phyloP scores from a whole-genome alignment of 352 stramenopile species.

The Saprolegnia parasitica region DNA sequence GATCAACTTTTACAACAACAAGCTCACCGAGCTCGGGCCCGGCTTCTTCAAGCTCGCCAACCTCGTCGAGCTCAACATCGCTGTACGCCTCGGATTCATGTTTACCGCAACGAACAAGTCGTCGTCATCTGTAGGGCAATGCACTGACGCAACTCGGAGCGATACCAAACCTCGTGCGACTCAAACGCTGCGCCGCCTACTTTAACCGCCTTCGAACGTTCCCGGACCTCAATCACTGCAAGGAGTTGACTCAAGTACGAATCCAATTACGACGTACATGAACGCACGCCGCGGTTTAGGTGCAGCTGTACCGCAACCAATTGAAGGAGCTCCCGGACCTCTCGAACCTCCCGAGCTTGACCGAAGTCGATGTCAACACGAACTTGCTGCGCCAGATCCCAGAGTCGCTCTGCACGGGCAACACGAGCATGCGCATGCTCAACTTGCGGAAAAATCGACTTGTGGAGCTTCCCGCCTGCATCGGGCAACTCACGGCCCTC shows the following conservation, averaged over 20 bases:
- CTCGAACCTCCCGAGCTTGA: slow-evolving; percentile 34
- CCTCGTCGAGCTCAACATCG: slow-evolving; percentile 64
- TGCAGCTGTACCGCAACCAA: slow-evolving; percentile 50
- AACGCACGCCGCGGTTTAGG: slow-evolving; percentile 12
- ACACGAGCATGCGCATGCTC: slow-evolving; percentile 18
- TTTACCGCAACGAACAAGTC: not conserved
- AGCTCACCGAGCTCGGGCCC: slow-evolving; percentile 43
- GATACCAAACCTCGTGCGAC: slow-evolving; percentile 16
- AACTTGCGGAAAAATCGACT: slow-evolving; percentile 64
- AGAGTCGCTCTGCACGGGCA: slow-evolving; percentile 23
- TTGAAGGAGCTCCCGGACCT: slow-evolving; percentile 57
- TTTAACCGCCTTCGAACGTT: slow-evolving; percentile 57
- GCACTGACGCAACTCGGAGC: slow-evolving; percentile 8
- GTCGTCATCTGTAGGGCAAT: slow-evolving; percentile 5
- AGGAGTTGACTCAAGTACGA: slow-evolving; percentile 20
- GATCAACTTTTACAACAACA: slow-evolving; percentile 80
- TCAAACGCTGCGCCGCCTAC: slow-evolving; percentile 58
- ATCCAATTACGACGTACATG: too few species aligned
- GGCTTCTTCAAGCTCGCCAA: slow-evolving; percentile 47
- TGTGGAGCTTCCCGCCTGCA: slow-evolving; percentile 39
- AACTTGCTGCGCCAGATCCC: slow-evolving; percentile 27
- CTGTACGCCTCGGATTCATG: not conserved
- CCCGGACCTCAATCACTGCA: slow-evolving; percentile 30
- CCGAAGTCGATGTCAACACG: slow-evolving; percentile 30
- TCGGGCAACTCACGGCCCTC: slow-evolving; percentile 44